Percentiles rank a stretch among this genome's conserved stretches.
phyloP scores from a whole-genome alignment of 1,284 basidiomycete species.

The Trichosporon ovoides region DNA sequence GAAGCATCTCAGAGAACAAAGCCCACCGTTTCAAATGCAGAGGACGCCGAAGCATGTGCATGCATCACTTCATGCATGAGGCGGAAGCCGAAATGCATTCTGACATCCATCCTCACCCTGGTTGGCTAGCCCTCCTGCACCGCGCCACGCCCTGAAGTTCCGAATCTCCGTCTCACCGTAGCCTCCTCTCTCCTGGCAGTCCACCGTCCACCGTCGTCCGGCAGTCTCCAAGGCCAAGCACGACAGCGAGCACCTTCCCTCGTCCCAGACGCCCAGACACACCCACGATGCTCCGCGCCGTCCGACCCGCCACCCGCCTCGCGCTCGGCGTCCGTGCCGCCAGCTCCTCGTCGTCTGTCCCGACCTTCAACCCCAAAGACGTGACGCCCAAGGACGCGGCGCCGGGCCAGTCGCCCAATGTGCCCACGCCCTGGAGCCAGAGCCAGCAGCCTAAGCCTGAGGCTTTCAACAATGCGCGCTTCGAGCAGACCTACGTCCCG shows the following conservation, averaged over 20 bases:
- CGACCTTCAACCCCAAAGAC: conserved; percentile 6
- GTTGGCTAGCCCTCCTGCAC: background rate
- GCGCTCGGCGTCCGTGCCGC: conserved; percentile 1
- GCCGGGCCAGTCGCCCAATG: conserved; percentile 66
- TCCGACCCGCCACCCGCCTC: conserved; percentile 3
- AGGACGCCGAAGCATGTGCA: no score
- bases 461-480: conserved; percentile 47
- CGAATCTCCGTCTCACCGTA: background rate
- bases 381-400: conserved; percentile 8
- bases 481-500: conserved; percentile 82
- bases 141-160: conserved; percentile 9
- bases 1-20: no score
- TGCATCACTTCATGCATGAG: no score
- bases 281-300: conserved; percentile 14
- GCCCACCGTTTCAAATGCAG: no score
- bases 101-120: background rate
- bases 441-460: conserved; percentile 55
- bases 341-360: conserved; percentile 2
- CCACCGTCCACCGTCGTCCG: background rate
- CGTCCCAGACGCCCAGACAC: background rate
- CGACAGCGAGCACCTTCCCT: no score
- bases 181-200: background rate
- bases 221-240: no score
- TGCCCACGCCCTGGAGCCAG: conserved; percentile 68
- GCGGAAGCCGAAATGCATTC: no score